Evolutionary conservation across 225 moss, liverwort and hornwort genomes (phyloP).

Genomic region (Climacium dendroides): DNA sequence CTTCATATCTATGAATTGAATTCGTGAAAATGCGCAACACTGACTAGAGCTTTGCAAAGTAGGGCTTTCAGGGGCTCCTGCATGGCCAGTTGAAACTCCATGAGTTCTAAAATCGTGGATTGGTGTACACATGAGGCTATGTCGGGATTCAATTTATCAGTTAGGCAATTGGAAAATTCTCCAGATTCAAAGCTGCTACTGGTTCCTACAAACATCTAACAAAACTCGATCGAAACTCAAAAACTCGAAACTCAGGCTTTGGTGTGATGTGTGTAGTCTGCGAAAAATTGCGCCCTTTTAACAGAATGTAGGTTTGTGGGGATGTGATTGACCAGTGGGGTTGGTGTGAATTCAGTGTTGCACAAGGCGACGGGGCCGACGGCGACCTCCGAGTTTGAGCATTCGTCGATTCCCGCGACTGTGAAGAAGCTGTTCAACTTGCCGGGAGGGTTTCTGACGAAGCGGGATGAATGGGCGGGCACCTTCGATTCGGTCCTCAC

Average conservation of each 20-base stretch:
- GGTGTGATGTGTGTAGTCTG: too few species aligned
- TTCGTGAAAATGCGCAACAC: not conserved
- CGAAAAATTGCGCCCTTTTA: too few species aligned
- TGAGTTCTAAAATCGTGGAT: not conserved
- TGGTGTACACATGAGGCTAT: not conserved
- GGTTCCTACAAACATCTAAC: not conserved
- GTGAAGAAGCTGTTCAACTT: conserved; percentile 80
- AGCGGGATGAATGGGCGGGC: conserved; percentile 81
- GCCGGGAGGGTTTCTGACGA: conserved; percentile 51
- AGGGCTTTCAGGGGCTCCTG: too few species aligned
- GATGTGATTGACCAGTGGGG: not conserved
- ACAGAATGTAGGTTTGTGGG: not conserved
- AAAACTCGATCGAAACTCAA: too few species aligned
- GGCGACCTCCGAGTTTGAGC: conserved; percentile 72
- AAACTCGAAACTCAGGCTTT: not conserved
- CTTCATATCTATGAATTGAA: not conserved
- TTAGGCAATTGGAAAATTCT: not conserved
- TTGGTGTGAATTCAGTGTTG: conserved; percentile 33
- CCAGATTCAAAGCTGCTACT: not conserved
- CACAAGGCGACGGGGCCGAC: conserved; percentile 57
- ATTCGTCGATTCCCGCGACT: conserved; percentile 73
- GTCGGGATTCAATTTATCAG: not conserved
- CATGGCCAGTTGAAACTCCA: not conserved
- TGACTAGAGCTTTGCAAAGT: not conserved
- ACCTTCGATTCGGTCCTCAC: conserved; percentile 61